A percentile compares a stretch with the other conserved stretches of the same genome.
These are phyloP conservation scores for Fraxinus americana DNA, from an alignment of 257 asterid genomes.

Conservation along the genomic window DNA sequence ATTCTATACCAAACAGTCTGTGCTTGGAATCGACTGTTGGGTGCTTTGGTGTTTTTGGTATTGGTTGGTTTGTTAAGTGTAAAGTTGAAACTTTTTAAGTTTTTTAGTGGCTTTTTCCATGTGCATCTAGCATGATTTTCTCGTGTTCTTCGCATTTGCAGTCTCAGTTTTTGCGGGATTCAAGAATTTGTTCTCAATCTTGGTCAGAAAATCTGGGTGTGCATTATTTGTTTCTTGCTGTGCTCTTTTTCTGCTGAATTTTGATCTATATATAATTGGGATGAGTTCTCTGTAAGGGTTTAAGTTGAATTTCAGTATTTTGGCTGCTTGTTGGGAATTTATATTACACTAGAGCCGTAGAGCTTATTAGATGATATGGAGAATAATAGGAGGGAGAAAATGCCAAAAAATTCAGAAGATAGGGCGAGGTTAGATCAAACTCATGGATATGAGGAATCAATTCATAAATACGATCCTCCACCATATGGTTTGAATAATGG, in stretches of 20 bases:
- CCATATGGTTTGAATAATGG: slow-evolving; percentile 18
- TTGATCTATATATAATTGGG: slow-evolving; percentile 12
- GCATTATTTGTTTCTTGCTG: neutral
- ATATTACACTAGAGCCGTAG: slow-evolving; percentile 30
- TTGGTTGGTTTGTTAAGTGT: slow-evolving; percentile 18
- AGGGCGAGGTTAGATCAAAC: slow-evolving; percentile 29
- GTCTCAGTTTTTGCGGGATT: slow-evolving; percentile 27
- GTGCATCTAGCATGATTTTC: slow-evolving; percentile 22
- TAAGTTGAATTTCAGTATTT: slow-evolving; percentile 19
- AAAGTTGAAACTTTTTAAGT: slow-evolving; percentile 24
- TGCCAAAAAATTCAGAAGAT: slow-evolving; percentile 30
- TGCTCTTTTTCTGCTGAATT: slow-evolving; percentile 15
- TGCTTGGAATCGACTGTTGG: slow-evolving; percentile 47
- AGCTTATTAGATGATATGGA: slow-evolving; percentile 48
- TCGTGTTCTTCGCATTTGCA: slow-evolving; percentile 33
- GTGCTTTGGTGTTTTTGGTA: slow-evolving; percentile 21
- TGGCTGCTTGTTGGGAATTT: slow-evolving; percentile 1
- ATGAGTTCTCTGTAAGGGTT: slow-evolving; percentile 24
- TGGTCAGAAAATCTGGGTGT: slow-evolving; percentile 23
- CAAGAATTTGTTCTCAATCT: slow-evolving; percentile 18
- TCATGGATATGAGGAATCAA: slow-evolving; percentile 23
- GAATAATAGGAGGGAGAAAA: slow-evolving; percentile 38
- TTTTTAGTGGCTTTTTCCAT: slow-evolving; percentile 21
- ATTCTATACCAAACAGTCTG: slow-evolving; percentile 34
- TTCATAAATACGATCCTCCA: slow-evolving; percentile 3